Conservation (phyloP, 345 rosid species). For the Lepidium aucheri region DNA sequence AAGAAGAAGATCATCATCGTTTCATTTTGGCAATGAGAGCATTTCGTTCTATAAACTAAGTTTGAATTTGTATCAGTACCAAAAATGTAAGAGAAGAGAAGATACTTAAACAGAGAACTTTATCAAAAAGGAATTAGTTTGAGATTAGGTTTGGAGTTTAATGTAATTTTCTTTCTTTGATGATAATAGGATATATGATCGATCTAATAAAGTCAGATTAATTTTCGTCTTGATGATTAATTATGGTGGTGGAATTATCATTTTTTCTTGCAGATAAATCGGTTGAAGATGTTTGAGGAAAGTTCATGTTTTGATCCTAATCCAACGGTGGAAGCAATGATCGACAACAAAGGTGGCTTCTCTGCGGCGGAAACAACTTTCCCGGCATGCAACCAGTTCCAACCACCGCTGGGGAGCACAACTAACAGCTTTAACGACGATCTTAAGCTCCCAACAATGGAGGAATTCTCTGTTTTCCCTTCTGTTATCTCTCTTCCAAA, state of each 20-base stretch:
- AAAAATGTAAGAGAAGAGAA: not conserved
- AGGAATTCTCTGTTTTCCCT: conserved; percentile 24
- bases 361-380: not conserved
- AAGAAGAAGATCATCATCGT: conserved; percentile 4
- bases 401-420: conserved; percentile 15
- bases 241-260: not conserved
- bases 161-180: not conserved
- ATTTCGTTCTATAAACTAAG: not conserved
- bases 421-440: conserved; percentile 32
- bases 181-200: not conserved
- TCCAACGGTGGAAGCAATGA: conserved; percentile 25
- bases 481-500: conserved; percentile 14
- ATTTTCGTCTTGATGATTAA: not conserved
- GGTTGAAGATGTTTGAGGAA: conserved; percentile 36
- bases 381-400: conserved; percentile 3
- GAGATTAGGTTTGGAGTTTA: conserved; percentile 18
- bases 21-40: conserved; percentile 4
- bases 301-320: conserved; percentile 39
- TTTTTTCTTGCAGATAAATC: conserved; percentile 2
- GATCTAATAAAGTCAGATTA: not conserved
- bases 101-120: not conserved
- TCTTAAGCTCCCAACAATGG: conserved; percentile 30
- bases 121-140: conserved; percentile 9
- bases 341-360: conserved; percentile 7
- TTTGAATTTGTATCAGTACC: not conserved